Base-by-base conservation (phyloP, 2,329 filamentous ascomycete species). In the Penicillium crustosum region DNA sequence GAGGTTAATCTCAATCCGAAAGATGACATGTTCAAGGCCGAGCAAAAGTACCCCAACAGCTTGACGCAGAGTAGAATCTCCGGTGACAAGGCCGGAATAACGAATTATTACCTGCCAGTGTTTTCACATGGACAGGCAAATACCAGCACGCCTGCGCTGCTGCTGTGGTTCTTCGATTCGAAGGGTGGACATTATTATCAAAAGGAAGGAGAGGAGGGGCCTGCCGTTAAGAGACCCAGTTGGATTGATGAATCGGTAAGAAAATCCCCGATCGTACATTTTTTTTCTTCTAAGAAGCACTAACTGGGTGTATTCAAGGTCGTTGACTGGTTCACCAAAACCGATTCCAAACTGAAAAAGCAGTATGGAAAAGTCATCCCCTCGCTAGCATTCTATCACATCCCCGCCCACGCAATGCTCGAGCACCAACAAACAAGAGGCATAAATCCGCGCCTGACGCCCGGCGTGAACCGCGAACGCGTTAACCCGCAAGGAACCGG, bases 101-200 rank as follows among this genome's bases (percentile, higher is more conserved):
- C 80, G 10, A 86, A 85, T 62, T 86, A 85, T 66, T 83, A 79
- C 55, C 67, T 85, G 4, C 78, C 78, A 0, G 72, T 86, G 2
- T 83, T 55, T 15, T 50, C 81, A 60, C 68, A 72, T 12, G 54
- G 66, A 49, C 81, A 82, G 63, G 76, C 79, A 57, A 42, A 61
- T 13, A 63, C 63, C 7, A 55, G 57, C 13, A 50, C 53, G 3
- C 81, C 83, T 8, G 63, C 66, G 17, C 62, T 79, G 9, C 66
- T 91, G 0, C 76, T 91, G 1, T 91, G 87, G 86, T 90, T 90
- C 74, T 90, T 91, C 65, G 88, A 91, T 67, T 83, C 80, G 53
- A 78, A 83, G 12, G 86, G 87, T 21, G 86, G 86, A 5, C 75
- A 77, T 51, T 75, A 78, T 43, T 86, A 80, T 66, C 66, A 66